Evolutionary conservation across 495 filamentous ascomycete genomes (phyloP).

Genomic region (Aspergillus cavernicola): DNA sequence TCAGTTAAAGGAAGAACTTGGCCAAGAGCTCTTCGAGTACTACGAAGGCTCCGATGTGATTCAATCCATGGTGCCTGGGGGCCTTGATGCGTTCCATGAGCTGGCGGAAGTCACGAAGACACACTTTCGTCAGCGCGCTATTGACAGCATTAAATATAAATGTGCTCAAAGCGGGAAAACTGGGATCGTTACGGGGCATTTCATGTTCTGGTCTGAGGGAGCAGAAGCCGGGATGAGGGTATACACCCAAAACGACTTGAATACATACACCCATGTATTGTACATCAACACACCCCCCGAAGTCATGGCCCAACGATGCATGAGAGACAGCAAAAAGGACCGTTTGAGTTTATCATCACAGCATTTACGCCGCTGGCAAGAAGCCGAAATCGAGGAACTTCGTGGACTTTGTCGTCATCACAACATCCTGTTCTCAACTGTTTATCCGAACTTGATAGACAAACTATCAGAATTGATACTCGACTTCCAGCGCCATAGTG

Average conservation of each 20-base stretch:
- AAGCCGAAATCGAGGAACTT: constrained; percentile 46
- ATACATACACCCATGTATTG: constrained; percentile 57
- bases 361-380: constrained; percentile 52
- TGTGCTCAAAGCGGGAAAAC: constrained; percentile 32
- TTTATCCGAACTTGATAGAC: constrained; percentile 6
- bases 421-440: constrained; percentile 45
- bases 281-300: constrained; percentile 50
- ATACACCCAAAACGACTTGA: constrained; percentile 45
- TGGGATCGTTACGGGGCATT: constrained; percentile 57
- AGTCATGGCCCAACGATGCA: constrained; percentile 31
- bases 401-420: constrained; percentile 44
- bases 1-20: constrained; percentile 38
- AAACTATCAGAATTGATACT: constrained; percentile 26
- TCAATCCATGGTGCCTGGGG: constrained; percentile 41
- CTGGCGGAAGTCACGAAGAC: constrained; percentile 38
- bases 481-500: constrained; percentile 40
- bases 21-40: constrained; percentile 39
- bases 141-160: constrained; percentile 40
- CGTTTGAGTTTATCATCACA: constrained; percentile 32
- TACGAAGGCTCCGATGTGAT: constrained; percentile 56
- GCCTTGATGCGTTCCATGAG: constrained; percentile 49
- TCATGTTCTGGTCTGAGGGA: constrained; percentile 55
- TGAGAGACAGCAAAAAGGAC: constrained; percentile 33
- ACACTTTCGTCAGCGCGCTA: constrained; percentile 44
- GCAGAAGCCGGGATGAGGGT: constrained; percentile 20